Conservation (phyloP, 768 basidiomycete genomes). For the Glaciozyma martinii region DNA sequence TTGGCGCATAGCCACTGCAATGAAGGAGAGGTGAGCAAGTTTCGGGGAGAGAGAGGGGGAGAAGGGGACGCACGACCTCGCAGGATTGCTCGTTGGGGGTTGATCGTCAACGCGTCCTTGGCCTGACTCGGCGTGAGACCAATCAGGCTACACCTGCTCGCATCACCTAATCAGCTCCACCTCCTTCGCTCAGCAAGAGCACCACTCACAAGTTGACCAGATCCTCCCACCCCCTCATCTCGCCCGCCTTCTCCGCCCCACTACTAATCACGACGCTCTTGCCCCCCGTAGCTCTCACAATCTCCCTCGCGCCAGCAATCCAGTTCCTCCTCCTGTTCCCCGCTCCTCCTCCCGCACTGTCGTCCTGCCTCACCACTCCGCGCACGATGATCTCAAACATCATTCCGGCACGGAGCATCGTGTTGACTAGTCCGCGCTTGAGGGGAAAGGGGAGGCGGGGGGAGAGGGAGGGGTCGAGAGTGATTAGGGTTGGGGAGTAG, state of each 20-base stretch:
- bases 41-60: not conserved
- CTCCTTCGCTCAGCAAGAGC: not conserved
- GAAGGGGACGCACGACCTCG: conserved; percentile 24
- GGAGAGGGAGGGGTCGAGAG: conserved; percentile 59
- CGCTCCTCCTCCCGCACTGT: conserved; percentile 36
- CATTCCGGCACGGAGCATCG: conserved; percentile 70
- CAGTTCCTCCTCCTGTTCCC: conserved; percentile 47
- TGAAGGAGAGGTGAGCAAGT: not conserved
- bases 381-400: conserved; percentile 62
- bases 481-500: conserved; percentile 69
- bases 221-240: conserved; percentile 63
- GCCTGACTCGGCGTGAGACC: conserved; percentile 19
- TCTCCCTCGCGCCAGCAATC: conserved; percentile 82
- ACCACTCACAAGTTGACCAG: conserved; percentile 62
- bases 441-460: conserved; percentile 71
- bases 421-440: conserved; percentile 72
- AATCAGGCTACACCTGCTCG: conserved; percentile 22
- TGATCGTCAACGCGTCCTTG: conserved; percentile 24
- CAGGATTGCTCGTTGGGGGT: conserved; percentile 25
- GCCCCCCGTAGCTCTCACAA: conserved; percentile 70
- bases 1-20: conserved; percentile 26
- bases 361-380: conserved; percentile 20
- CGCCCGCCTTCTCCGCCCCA: conserved; percentile 52
- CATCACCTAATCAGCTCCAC: not conserved
- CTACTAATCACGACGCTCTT: conserved; percentile 64